Base-by-base conservation (phyloP, 1,284 basidiomycete species). In the Amylostereum areolatum region DNA sequence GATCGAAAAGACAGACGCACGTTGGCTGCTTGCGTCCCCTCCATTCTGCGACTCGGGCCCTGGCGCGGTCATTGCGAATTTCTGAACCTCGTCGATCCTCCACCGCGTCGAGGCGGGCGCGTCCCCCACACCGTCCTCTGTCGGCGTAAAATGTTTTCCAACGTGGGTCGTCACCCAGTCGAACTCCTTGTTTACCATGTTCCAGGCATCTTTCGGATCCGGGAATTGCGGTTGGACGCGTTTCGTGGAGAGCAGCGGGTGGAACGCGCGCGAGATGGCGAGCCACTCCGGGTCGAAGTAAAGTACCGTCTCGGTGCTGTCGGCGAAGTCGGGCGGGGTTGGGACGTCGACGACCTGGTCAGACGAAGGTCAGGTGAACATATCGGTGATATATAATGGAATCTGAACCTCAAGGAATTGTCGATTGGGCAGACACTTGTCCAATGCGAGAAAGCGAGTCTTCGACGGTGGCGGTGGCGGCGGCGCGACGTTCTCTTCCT, bases 251-350 rank as follows among this genome's bases (percentile, higher is more conserved):
- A 98, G 77, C 68, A 80, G 86, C 0, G 84, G 81, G 57, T 96
- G 83, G 57, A 95, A 85, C 0, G 90, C 92, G 4, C 89, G 85
- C 0, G 84, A 85, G 62, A 98, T 93, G 0, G 94, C 94, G 25
- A 99, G 81, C 97, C 96, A 99, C 65, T 92, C 80, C 3, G 85
- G 85, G 62, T 97, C 92, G 66, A 82, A 97, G 1, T 75, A 72
- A 30, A 88, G 55, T 1, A 62, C 68, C 28, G 78, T 72, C 0
- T 62, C 58, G 43, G 12, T 35, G 4, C 51, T 50, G 30, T 49
- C 37, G 36, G 55, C 35, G 50, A 59, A 29, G 45, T 56, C 43
- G n/a, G 52, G 41, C 0, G 68, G 67, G 0, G 67, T 57, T 0
- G 71, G 71, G 33, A 92, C 67, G 47, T 94, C 86, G 42, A 93